phyloP scores from a whole-genome alignment of 2,329 filamentous ascomycete genomes.

The Fusarium coffeatum region DNA sequence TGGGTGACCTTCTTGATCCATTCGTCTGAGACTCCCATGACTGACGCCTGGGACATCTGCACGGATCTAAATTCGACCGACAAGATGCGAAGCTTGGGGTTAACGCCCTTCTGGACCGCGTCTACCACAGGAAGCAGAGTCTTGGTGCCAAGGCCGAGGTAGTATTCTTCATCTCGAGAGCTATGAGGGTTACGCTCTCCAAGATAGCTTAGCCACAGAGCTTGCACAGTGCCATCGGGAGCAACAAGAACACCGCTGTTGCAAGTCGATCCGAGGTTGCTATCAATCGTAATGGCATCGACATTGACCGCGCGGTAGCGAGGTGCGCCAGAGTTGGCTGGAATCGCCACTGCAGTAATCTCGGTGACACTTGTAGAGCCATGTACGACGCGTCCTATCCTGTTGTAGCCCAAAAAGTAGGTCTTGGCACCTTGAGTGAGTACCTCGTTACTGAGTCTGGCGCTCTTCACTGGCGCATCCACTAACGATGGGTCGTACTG shows the following conservation, averaged over 20 bases:
- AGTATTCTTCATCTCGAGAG: constrained; percentile 94
- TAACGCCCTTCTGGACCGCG: constrained; percentile 82
- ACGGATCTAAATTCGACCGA: constrained; percentile 95
- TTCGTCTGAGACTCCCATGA: constrained; percentile 96
- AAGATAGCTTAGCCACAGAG: constrained; percentile 95
- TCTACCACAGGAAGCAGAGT: constrained; percentile 89
- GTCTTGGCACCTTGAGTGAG: constrained; percentile 95
- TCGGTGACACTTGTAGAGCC: constrained; percentile 96
- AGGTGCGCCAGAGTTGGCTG: constrained; percentile 90
- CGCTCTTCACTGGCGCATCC: constrained; percentile 92
- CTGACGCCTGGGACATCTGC: constrained; percentile 94
- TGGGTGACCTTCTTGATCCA: constrained; percentile 93
- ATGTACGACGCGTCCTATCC: constrained; percentile 92
- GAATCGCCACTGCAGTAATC: constrained; percentile 96
- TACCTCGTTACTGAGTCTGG: constrained; percentile 80
- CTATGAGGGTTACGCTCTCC: constrained; percentile 84
- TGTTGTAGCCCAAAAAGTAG: constrained; percentile 98
- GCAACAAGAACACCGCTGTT: constrained; percentile 92
- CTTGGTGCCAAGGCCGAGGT: constrained; percentile 89
- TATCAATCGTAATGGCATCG: constrained; percentile 97
- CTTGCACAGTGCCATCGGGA: constrained; percentile 91
- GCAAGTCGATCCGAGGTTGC: constrained; percentile 88
- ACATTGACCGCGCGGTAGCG: constrained; percentile 95
- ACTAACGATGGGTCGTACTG: constrained; percentile 94
- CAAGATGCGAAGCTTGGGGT: constrained; percentile 86